Conservation (phyloP, 73 alveolate species). For the Durusdinium trenchii region DNA sequence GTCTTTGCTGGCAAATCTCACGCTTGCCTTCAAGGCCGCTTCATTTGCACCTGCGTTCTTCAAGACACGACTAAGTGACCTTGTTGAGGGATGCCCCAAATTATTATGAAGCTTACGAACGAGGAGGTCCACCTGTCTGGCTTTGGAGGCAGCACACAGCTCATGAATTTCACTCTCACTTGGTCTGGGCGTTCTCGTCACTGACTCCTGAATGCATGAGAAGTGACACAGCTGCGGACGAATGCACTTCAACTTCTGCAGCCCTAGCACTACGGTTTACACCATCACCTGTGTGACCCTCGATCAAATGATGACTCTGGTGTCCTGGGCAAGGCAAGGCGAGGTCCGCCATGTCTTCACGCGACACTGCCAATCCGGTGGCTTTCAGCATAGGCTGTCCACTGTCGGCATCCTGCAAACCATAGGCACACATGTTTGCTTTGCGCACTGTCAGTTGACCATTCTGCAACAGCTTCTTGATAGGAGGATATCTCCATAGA, state of each 20-base stretch:
- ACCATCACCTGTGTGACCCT: too few relatives aligned
- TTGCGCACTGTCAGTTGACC: neutral
- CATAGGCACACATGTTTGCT: neutral
- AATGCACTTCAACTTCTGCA: neutral
- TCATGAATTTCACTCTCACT: neutral
- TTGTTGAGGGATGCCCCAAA: slow-evolving; percentile 15
- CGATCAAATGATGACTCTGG: neutral
- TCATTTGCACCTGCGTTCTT: slow-evolving; percentile 4
- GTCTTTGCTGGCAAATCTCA: neutral
- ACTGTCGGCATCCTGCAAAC: neutral
- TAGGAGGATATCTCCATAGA: neutral
- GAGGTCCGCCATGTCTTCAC: neutral
- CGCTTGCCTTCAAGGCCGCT: neutral
- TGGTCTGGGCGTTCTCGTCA: neutral
- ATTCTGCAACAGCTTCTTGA: neutral
- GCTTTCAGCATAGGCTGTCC: neutral
- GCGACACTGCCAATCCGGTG: neutral
- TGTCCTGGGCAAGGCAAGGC: neutral
- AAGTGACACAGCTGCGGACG: neutral
- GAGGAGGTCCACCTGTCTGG: neutral
- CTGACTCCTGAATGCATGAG: slow-evolving; percentile 1
- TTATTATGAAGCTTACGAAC: neutral
- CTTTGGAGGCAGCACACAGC: neutral
- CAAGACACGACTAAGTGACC: neutral
- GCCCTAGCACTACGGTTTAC: too few relatives aligned